Conservation (phyloP, 306 rosid genomes). For the Prunus mira region DNA sequence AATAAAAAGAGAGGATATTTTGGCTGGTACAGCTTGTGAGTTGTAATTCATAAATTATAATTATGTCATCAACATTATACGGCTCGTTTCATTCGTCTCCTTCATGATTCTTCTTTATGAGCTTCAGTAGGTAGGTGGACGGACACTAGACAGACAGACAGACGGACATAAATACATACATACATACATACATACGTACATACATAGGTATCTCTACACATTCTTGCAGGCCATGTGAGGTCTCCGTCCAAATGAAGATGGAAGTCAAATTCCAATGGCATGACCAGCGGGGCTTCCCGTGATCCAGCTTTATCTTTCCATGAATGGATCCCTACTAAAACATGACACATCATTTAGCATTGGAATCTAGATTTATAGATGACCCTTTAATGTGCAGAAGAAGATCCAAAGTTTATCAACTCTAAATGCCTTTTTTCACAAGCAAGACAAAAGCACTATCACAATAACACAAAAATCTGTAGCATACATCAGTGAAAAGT, state of each 20-base stretch:
- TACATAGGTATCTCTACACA: background rate
- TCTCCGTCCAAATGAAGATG: background rate
- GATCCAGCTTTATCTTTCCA: background rate
- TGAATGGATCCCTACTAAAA: no score
- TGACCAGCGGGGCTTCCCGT: background rate
- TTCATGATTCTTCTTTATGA: background rate
- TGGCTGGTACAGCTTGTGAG: no score
- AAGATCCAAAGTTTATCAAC: background rate
- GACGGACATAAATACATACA: background rate
- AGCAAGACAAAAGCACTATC: background rate
- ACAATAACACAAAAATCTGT: background rate
- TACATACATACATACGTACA: no score
- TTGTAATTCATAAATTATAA: no score
- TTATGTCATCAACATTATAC: no score
- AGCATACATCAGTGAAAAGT: background rate
- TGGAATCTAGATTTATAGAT: background rate
- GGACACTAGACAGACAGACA: background rate
- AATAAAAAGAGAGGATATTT: no score
- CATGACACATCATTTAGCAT: no score
- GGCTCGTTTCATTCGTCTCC: no score
- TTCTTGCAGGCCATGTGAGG: background rate
- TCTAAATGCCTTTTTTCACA: background rate
- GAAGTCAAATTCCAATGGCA: background rate
- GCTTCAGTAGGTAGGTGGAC: no score
- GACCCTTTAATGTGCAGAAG: background rate